Conservation (phyloP, 2,329 filamentous ascomycete genomes). For the Epicoccum sorghinum region DNA sequence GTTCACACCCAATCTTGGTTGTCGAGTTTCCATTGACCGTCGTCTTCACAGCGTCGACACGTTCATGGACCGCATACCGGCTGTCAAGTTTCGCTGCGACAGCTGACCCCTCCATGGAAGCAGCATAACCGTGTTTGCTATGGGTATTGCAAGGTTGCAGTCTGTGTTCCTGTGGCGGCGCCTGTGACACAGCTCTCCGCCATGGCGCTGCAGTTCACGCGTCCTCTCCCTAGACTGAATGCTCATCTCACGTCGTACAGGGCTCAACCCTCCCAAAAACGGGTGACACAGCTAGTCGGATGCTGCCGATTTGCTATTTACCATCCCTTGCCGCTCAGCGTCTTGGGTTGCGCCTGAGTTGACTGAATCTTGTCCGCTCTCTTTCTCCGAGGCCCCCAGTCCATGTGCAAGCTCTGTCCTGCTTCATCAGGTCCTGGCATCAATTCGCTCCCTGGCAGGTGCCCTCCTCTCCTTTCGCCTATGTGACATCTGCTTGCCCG, state of each 20-base stretch:
- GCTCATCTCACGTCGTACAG: conserved; percentile 38
- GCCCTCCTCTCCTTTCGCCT: conserved; percentile 33
- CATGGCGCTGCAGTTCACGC: conserved; percentile 34
- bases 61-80: conserved; percentile 17
- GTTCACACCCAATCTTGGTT: conserved; percentile 17
- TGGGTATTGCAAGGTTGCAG: conserved; percentile 41
- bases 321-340: conserved; percentile 39
- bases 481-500: conserved; percentile 37
- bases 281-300: conserved; percentile 30
- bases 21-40: conserved; percentile 7
- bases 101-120: conserved; percentile 16
- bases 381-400: conserved; percentile 23
- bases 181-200: conserved; percentile 37
- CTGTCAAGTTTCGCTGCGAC: conserved; percentile 22
- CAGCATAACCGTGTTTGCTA: conserved; percentile 29
- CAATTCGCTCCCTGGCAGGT: conserved; percentile 24
- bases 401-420: conserved; percentile 30
- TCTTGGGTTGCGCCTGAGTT: conserved; percentile 29
- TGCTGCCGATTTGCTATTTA: conserved; percentile 32
- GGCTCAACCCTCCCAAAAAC: conserved; percentile 28
- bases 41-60: conserved; percentile 3
- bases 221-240: conserved; percentile 27
- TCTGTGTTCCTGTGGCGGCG: conserved; percentile 38
- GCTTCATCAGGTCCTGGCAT: conserved; percentile 31
- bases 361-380: conserved; percentile 31